Conservation (phyloP, 169 alveolate genomes). For the Plasmodium adleri region DNA sequence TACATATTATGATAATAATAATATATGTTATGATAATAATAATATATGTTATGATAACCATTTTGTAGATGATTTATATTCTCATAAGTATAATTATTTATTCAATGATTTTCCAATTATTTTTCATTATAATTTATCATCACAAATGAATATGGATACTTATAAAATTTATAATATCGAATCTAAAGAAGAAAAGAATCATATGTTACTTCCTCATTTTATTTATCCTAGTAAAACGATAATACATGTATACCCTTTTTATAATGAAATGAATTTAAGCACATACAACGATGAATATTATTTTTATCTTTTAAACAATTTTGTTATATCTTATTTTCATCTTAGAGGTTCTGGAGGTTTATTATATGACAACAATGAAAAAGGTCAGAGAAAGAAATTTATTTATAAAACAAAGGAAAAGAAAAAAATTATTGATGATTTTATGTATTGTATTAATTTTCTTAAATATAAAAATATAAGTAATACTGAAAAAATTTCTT, state of each 20-base stretch:
- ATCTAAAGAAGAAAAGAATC: too few relatives aligned
- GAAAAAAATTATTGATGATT: constrained; percentile 10
- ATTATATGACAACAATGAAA: neutral
- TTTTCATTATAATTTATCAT: too few relatives aligned
- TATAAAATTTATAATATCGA: too few relatives aligned
- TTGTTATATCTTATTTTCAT: constrained; percentile 46
- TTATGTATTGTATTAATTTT: constrained; percentile 46
- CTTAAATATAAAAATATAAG: constrained; percentile 39
- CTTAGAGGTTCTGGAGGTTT: constrained; percentile 64
- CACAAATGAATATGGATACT: too few relatives aligned
- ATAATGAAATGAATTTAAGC: constrained; percentile 26
- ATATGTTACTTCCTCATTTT: constrained; percentile 19
- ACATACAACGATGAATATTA: constrained; percentile 50
- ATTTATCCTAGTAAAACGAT: constrained; percentile 30
- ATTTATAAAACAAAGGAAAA: neutral
- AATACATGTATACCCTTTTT: constrained; percentile 55
- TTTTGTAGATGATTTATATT: too few relatives aligned
- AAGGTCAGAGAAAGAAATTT: too few relatives aligned
- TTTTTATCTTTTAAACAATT: constrained; percentile 31
- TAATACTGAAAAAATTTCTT: constrained; percentile 35
- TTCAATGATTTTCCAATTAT: too few relatives aligned
- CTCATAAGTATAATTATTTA: too few relatives aligned
- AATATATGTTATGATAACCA: too few relatives aligned
- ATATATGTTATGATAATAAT: too few relatives aligned
- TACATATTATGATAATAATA: too few relatives aligned